These are phyloP conservation scores for Thraustochytrium striatum DNA, from an alignment of 352 stramenopile genomes.

Conservation along the genomic window DNA sequence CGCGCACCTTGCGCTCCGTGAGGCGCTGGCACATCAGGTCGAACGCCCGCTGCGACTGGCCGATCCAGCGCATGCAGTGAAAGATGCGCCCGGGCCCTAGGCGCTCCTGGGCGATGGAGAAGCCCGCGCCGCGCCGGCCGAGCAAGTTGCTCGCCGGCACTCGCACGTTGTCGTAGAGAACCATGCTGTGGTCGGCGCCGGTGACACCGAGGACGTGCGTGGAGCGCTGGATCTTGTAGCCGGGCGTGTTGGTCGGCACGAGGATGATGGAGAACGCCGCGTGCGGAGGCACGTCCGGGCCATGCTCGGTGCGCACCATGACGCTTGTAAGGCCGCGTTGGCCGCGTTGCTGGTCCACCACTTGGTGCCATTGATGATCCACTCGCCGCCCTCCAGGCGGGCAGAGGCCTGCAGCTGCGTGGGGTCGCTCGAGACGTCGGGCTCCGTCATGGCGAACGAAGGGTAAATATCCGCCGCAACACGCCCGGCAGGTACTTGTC, in stretches of 20 bases:
- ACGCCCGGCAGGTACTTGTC: conserved; percentile 80
- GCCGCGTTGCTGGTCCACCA: conserved; percentile 93
- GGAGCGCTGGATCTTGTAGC: conserved; percentile 43
- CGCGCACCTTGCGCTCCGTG: conserved; percentile 50
- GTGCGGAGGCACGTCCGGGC: conserved; percentile 6
- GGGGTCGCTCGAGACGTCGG: conserved; percentile 86
- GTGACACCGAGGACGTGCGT: conserved; percentile 13
- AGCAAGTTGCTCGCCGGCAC: conserved; percentile 52
- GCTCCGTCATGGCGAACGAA: conserved; percentile 95
- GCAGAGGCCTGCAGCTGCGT: conserved; percentile 87
- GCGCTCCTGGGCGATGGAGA: conserved; percentile 76
- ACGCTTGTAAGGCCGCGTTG: conserved; percentile 59
- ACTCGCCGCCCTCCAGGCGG: conserved; percentile 61
- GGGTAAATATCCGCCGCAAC: conserved; percentile 82
- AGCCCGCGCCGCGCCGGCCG: conserved; percentile 65
- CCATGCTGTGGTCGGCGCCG: conserved; percentile 34
- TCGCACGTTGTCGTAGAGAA: conserved; percentile 51
- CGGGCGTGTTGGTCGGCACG: conserved; percentile 8
- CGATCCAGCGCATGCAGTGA: conserved; percentile 95
- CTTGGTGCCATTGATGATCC: conserved; percentile 88
- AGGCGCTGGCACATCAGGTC: conserved; percentile 65
- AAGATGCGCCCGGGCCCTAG: conserved; percentile 86
- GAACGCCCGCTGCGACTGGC: conserved; percentile 75
- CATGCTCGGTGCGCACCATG: conserved; percentile 37
- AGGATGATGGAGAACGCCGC: conserved; percentile 42